Evolutionary conservation across 2,329 filamentous ascomycete genomes (phyloP), one percentile per base, ranked within the genome.

Genomic region (Madurella mycetomatis): DNA sequence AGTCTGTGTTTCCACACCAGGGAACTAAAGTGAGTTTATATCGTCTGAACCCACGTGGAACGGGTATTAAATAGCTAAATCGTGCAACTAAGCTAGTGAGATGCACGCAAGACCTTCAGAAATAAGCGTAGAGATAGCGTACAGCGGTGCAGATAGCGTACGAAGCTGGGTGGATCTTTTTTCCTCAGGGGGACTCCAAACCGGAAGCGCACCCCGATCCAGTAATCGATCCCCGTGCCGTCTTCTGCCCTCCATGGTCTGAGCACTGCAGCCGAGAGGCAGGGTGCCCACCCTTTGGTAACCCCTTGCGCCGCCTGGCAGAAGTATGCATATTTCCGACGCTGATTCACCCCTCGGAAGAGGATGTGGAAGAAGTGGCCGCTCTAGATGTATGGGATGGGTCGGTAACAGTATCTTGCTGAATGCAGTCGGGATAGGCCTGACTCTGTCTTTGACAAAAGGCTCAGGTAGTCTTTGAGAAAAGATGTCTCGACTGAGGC

Each of bases 251-350:
- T 57, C 61, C 62, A 1, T 43, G 41, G 34, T 59, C 56, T 4
- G 64, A 65, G 4, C 60, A 55, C 49, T 57, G 41, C 2, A 40
- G 45, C 8, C 17, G 17, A 0, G 61, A 59, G 5, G 67, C 49
- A 1, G 46, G 2, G 11, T 57, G 45, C 48, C 60, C 4, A 46
- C 41, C 18, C 52, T n/a, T n/a, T 16, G 7, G 58, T 56, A 15
- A 64, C 49, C 15, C 47, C 44, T n/a, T 62, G 40, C n/a, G 61
- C 56, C 37, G 66, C 43, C 17, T 57, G 37, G 47, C 57, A 60
- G 46, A 68, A 69, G 58, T 65, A 67, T 25, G 40, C 60, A 39
- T 62, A 58, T 5, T 56, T 64, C 57, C 62, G 68, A 31, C 65
- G 59, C 15, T 49, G 50, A 45, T 68, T 62, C 19, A 67, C 53